Percentiles rank a stretch among this genome's conserved stretches.
phyloP scores from a whole-genome alignment of 768 basidiomycete species.

The Chalciporus pseudorubinellus region DNA sequence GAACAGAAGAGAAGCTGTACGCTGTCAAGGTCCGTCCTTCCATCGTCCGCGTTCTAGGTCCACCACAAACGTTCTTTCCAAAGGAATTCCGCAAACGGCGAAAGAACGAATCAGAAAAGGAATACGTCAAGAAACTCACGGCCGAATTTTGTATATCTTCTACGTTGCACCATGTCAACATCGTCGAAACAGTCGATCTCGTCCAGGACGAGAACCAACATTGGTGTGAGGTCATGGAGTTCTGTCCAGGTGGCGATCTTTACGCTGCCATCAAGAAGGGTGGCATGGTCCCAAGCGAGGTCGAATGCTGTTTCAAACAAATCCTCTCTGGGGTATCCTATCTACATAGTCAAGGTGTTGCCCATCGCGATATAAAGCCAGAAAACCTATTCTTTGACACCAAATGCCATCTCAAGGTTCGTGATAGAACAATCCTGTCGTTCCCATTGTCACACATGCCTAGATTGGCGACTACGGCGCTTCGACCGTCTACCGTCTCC shows the following conservation, averaged over 20 bases:
- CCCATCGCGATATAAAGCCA: conserved; percentile 97
- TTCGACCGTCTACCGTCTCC: conserved; percentile 97
- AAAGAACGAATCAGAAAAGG: conserved; percentile 98
- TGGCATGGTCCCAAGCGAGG: conserved; percentile 85
- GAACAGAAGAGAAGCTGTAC: conserved; percentile 93
- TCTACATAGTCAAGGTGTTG: conserved; percentile 94
- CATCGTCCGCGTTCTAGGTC: too few relatives aligned
- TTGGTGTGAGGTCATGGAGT: conserved; percentile 99
- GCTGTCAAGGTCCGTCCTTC: conserved; percentile 81
- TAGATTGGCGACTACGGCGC: conserved; percentile 99
- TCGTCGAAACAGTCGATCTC: conserved; percentile 98
- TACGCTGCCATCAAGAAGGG: conserved; percentile 99
- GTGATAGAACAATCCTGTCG: conserved; percentile 13
- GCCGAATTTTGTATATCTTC: conserved; percentile 99
- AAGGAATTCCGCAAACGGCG: conserved; percentile 98
- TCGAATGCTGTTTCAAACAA: conserved; percentile 98
- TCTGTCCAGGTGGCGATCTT: conserved; percentile 95
- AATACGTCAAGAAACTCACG: conserved; percentile 99
- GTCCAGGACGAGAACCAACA: conserved; percentile 96
- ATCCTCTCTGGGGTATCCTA: conserved; percentile 86
- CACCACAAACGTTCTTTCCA: not conserved
- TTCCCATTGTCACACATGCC: conserved; percentile 10
- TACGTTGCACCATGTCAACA: conserved; percentile 88
- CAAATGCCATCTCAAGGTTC: conserved; percentile 88
- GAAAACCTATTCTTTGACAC: conserved; percentile 96